phyloP scores from a whole-genome alignment of 345 rosid genomes.

The Bruguiera sexangula region DNA sequence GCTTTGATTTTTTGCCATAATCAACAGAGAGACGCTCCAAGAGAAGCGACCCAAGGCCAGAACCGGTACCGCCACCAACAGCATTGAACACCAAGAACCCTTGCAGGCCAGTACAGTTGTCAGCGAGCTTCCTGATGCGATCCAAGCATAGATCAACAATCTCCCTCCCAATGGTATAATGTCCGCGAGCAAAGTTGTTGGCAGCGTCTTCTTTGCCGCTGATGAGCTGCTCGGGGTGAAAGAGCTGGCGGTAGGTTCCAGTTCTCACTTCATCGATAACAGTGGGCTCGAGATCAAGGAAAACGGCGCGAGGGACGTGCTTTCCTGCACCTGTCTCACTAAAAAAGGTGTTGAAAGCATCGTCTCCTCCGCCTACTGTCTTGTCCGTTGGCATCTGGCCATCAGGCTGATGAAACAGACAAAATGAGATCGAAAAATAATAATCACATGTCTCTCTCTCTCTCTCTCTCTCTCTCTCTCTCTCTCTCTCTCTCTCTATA shows the following conservation, averaged over 20 bases:
- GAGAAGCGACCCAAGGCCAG: constrained; percentile 26
- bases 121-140: constrained; percentile 27
- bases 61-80: constrained; percentile 30
- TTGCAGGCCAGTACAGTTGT: constrained; percentile 28
- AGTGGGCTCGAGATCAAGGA: constrained; percentile 27
- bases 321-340: constrained; percentile 29
- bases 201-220: constrained; percentile 30
- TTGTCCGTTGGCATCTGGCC: constrained; percentile 29
- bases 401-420: constrained; percentile 16
- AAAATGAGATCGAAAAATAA: too few relatives aligned
- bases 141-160: constrained; percentile 31
- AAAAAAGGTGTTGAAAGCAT: constrained; percentile 28
- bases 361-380: constrained; percentile 28
- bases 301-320: constrained; percentile 27
- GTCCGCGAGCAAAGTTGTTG: constrained; percentile 30
- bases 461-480: too few relatives aligned
- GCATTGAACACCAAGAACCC: constrained; percentile 28
- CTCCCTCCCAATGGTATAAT: constrained; percentile 27
- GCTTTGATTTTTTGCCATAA: constrained; percentile 23
- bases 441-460: too few relatives aligned
- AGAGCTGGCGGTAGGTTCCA: constrained; percentile 23
- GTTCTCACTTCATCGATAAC: constrained; percentile 29
- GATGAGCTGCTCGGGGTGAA: constrained; percentile 29
- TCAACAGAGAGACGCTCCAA: constrained; percentile 28
- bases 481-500: too few relatives aligned